These are phyloP conservation scores for Cyathus striatus DNA, from an alignment of 768 basidiomycete species.

Conservation along the genomic window DNA sequence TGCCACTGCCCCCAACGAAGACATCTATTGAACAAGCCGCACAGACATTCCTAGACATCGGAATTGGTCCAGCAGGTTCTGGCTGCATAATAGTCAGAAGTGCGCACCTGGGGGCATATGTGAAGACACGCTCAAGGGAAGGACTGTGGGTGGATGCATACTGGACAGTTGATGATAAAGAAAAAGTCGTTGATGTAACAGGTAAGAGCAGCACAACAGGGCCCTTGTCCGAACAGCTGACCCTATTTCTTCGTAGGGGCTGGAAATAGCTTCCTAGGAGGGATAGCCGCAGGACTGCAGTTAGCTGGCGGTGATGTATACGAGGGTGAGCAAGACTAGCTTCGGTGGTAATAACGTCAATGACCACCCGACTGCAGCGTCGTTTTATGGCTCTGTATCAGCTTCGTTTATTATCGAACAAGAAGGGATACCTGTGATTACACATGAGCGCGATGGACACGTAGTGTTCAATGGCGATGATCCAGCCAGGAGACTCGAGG, in stretches of 20 bases:
- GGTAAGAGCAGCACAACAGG: no score
- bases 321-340: constrained; percentile 59
- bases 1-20: constrained; percentile 42
- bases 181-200: constrained; percentile 75
- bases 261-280: constrained; percentile 88
- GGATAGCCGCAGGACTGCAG: constrained; percentile 69
- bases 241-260: no score
- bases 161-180: constrained; percentile 46
- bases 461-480: constrained; percentile 70
- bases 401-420: constrained; percentile 85
- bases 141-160: constrained; percentile 70
- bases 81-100: constrained; percentile 74
- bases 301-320: constrained; percentile 53
- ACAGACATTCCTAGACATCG: constrained; percentile 51
- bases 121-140: constrained; percentile 33
- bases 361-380: no score
- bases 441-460: constrained; percentile 16
- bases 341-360: no score
- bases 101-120: constrained; percentile 67
- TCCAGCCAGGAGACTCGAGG: constrained; percentile 52
- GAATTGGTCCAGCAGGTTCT: constrained; percentile 41
- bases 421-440: constrained; percentile 60
- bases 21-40: constrained; percentile 64
- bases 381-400: constrained; percentile 71
- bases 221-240: no score